Base-by-base conservation (phyloP, 2,329 filamentous ascomycete species). In the Aureobasidium sp. region DNA sequence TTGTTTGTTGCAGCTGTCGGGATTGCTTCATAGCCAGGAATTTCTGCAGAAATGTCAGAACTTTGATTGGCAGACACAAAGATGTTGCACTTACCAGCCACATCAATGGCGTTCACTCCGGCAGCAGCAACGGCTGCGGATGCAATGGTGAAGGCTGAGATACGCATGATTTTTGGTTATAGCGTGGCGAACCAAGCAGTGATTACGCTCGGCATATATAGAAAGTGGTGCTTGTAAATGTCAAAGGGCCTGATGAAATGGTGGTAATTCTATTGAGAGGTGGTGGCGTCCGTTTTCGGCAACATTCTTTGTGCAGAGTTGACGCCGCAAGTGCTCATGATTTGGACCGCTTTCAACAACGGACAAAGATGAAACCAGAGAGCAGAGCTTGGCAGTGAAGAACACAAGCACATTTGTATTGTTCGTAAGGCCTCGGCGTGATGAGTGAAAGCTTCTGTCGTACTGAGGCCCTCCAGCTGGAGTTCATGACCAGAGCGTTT, bases 231-330 rank as follows among this genome's bases (percentile, higher is more conserved):
- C 29, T 58, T 48, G 55, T 57, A 39, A 25, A 17, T 17, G 8
- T 55, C 36, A 55, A 55, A 29, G 36, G 25, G 36, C 17, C 14
- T 39, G 36, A 41, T 41, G 29, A 55, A 9, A n/a, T 29, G 51
- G 7, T 6, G 15, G 51, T 41, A n/a, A 8, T 22, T 31, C 44
- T 37, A 51, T 27, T 37, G 31, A 60, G 34, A 29, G 34, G 9
- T 34, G 6, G 44, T 31, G 41, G 45, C 44, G 45, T 60, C 57
- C 57, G 57, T n/a, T 39, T 60, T 60, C 57, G 29, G 57, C 17
- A 41, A 60, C 44, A 60, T 51, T 60, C 57, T 60, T 60, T 51
- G 57, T 59, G 5, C 6, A n/a, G 12, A 41, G 2, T 9, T 11
- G 15, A 31, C 53, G 53, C 39, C 53, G 11, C 29, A 25, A 9